These are phyloP conservation scores for Dendrobium catenatum DNA, from an alignment of 106 monocot genomes.

Conservation along the genomic window DNA sequence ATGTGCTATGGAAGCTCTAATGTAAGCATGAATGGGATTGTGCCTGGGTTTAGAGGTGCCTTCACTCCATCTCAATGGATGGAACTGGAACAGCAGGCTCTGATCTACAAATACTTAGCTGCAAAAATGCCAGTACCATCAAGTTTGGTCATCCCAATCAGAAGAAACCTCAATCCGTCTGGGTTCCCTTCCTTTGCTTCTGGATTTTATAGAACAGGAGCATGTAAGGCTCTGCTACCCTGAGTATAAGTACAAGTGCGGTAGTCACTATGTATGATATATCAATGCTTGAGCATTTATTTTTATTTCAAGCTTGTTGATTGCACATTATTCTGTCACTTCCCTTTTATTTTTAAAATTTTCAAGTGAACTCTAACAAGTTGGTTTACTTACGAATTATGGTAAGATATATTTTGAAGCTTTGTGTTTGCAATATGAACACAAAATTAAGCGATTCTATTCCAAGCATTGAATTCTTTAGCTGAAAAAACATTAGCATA, in stretches of 20 bases:
- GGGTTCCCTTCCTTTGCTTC: constrained; percentile 35
- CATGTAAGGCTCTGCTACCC: constrained; percentile 30
- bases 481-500: background rate
- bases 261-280: no score
- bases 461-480: background rate
- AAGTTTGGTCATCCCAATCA: constrained; percentile 50
- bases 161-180: constrained; percentile 46
- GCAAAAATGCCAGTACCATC: constrained; percentile 60
- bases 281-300: background rate
- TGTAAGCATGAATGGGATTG: constrained; percentile 29
- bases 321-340: no score
- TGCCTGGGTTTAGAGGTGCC: constrained; percentile 38
- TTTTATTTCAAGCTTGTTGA: background rate
- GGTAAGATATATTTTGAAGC: background rate
- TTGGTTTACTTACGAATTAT: background rate
- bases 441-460: background rate
- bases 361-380: background rate
- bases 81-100: constrained; percentile 76
- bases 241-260: background rate
- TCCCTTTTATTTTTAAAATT: no score
- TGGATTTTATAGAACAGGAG: constrained; percentile 34
- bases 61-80: constrained; percentile 95
- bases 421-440: background rate
- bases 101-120: constrained; percentile 81
- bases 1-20: constrained; percentile 29